Evolutionary conservation across 805 yeast genomes (phyloP).

Genomic region (Schizosaccharomyces osmophilus): DNA sequence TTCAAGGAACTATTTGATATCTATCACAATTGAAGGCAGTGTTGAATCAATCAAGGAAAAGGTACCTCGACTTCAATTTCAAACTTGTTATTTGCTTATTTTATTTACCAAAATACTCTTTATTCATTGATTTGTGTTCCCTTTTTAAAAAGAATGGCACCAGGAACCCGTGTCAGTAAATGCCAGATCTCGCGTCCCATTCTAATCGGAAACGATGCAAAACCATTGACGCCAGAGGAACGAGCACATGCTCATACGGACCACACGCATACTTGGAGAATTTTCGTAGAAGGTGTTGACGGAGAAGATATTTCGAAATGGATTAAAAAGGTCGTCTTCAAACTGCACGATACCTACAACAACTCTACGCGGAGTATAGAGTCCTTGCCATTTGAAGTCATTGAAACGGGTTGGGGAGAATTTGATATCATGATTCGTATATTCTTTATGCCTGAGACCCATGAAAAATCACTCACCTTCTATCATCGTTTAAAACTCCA

Average conservation of each 20-base stretch:
- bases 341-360: conserved; percentile 81
- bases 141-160: neutral
- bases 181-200: conserved; percentile 42
- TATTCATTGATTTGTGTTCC: neutral
- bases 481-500: conserved; percentile 81
- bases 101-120: neutral
- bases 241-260: conserved; percentile 50
- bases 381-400: conserved; percentile 75
- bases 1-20: no score
- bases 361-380: conserved; percentile 69
- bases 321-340: conserved; percentile 77
- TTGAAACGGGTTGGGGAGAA: conserved; percentile 99
- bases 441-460: conserved; percentile 63
- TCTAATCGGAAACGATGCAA: conserved; percentile 58
- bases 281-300: conserved; percentile 60
- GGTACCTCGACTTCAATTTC: no score
- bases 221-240: conserved; percentile 29
- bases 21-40: no score
- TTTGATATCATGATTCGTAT: conserved; percentile 77
- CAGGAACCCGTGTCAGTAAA: neutral
- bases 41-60: no score
- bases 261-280: conserved; percentile 91
- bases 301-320: conserved; percentile 59
- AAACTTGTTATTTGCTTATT: neutral
- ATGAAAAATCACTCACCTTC: conserved; percentile 63